Evolutionary conservation across 177 flowering plant genomes (phyloP).

Genomic region (Vitis hybrid): DNA sequence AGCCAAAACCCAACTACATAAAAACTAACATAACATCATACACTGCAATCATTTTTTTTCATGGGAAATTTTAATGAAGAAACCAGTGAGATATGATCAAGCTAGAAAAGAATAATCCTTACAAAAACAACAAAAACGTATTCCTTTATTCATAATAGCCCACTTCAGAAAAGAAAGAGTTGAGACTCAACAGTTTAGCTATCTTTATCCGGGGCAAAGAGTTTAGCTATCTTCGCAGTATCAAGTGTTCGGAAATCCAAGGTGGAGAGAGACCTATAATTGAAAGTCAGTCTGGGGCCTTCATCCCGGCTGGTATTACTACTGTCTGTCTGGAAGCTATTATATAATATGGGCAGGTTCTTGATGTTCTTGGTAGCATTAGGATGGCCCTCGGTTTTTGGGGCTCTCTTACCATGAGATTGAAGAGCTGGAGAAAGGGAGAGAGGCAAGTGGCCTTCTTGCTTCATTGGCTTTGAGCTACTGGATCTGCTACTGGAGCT

Average conservation of each 20-base stretch:
- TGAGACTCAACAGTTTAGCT: not conserved
- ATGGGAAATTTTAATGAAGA: no score
- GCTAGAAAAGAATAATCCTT: no score
- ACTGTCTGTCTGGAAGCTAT: slow-evolving; percentile 26
- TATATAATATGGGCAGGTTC: slow-evolving; percentile 33
- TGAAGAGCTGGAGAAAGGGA: slow-evolving; percentile 22
- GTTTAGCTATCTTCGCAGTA: slow-evolving; percentile 25
- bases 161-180: not conserved
- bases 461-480: slow-evolving; percentile 5
- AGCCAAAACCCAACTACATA: no score
- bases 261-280: slow-evolving; percentile 39
- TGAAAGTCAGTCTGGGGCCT: slow-evolving; percentile 17
- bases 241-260: slow-evolving; percentile 43
- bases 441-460: slow-evolving; percentile 15
- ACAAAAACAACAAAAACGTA: no score
- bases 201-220: slow-evolving; percentile 24
- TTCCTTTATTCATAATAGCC: no score
- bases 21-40: no score
- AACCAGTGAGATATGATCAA: no score
- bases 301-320: slow-evolving; percentile 20
- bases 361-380: slow-evolving; percentile 49
- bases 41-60: no score
- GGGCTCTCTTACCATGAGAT: slow-evolving; percentile 17
- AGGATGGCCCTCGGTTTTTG: slow-evolving; percentile 49
- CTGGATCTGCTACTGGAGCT: slow-evolving; percentile 20